Percentiles rank a stretch among this genome's conserved stretches.
Evolutionary conservation across 2,329 filamentous ascomycete species (phyloP).

Genomic region (Ceratocystis cubensis): DNA sequence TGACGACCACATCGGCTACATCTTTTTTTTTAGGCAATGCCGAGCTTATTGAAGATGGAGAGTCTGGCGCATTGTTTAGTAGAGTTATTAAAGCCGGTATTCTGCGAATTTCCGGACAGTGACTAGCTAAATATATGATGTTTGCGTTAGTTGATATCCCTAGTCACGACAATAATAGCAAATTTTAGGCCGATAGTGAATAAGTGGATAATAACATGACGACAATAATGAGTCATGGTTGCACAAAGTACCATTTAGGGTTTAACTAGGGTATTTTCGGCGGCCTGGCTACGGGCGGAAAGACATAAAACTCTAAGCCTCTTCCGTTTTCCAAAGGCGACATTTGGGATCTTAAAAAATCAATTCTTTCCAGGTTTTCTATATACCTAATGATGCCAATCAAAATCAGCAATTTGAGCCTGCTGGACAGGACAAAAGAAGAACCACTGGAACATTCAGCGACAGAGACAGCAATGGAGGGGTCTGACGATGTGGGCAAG

Average conservation of each 20-base stretch:
- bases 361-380: neutral
- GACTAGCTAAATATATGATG: neutral
- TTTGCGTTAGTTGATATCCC: neutral
- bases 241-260: neutral
- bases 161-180: no score
- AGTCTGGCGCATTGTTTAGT: neutral
- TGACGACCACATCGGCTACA: neutral
- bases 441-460: neutral
- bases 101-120: neutral
- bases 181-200: no score
- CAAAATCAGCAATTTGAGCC: neutral
- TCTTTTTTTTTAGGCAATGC: neutral
- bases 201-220: neutral
- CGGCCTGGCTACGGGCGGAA: neutral
- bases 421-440: conserved; percentile 8
- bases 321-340: no score
- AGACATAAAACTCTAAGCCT: neutral
- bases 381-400: conserved; percentile 2
- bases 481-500: neutral
- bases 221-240: neutral
- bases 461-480: neutral
- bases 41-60: neutral
- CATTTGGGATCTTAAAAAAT: neutral
- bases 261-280: neutral
- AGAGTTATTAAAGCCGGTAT: conserved; percentile 8